Conservation (phyloP, 306 rosid species). For the Dalbergia oliveri region DNA sequence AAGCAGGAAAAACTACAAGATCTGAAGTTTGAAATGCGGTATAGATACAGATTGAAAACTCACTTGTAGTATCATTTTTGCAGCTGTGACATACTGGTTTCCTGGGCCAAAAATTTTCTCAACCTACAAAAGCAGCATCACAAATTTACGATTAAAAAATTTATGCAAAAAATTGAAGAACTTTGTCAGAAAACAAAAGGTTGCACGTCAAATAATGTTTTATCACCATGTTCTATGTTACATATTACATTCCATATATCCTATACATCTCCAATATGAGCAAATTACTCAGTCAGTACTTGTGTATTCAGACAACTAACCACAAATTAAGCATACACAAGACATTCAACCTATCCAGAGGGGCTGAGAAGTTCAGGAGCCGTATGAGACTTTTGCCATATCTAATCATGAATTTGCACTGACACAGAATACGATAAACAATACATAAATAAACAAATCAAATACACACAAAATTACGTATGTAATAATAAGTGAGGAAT, state of each 20-base stretch:
- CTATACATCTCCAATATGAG: slow-evolving; percentile 9
- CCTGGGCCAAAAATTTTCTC: slow-evolving; percentile 93
- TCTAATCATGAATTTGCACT: slow-evolving; percentile 7
- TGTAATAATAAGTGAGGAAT: not conserved
- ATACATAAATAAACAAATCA: not conserved
- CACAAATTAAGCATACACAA: not conserved
- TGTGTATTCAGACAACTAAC: slow-evolving; percentile 5
- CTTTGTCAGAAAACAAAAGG: not conserved
- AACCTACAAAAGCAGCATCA: slow-evolving; percentile 57
- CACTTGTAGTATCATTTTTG: slow-evolving; percentile 95
- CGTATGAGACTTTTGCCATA: not conserved
- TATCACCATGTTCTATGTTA: not conserved
- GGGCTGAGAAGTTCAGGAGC: slow-evolving; percentile 1
- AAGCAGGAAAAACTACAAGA: not conserved
- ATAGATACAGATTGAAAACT: slow-evolving; percentile 11
- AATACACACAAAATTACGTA: not conserved
- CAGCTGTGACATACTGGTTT: slow-evolving; percentile 95
- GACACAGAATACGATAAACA: not conserved
- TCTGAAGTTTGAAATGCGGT: not conserved
- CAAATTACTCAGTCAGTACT: not conserved
- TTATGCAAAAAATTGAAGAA: not conserved
- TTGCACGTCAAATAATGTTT: slow-evolving; percentile 7
- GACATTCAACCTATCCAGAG: not conserved
- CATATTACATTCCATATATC: not conserved
- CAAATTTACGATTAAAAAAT: slow-evolving; percentile 13